Base-by-base conservation (phyloP, 2,329 filamentous ascomycete species). In the Dactylellina haptotyla region DNA sequence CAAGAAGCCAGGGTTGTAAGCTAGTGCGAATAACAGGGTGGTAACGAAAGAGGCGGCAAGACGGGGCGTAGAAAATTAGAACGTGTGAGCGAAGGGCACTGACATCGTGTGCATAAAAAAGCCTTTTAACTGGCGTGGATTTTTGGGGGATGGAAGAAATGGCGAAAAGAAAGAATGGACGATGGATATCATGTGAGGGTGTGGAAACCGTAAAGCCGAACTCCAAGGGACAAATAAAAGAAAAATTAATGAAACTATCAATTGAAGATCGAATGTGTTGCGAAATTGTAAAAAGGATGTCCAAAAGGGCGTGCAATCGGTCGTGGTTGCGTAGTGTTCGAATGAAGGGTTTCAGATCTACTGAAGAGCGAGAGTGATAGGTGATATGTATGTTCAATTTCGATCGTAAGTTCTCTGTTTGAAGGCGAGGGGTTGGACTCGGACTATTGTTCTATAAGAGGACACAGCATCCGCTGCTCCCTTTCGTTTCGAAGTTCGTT, bases 391-490 rank as follows among this genome's bases (percentile, higher is more conserved):
- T 23, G 2, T 45, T 18, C 41, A 23, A 46, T n/a, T n/a, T n/a
- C n/a, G n/a, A n/a, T n/a, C n/a, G n/a, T n/a, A n/a, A n/a, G n/a
- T n/a, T n/a, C n/a, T n/a, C n/a, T n/a, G n/a, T n/a, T n/a, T n/a
- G n/a, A 46, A 2, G 16, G 6, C 6, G 14, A 46, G 9, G 3
- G 6, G 2, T 46, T 23, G 1, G 41, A 46, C n/a, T 8, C 18
- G 10, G 18, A 20, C 41, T 46, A 23, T 34, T 8, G 64, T 41
- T 75, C 87, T 82, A 98, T 85, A 98, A 87, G 79, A 99, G 90
- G 58, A 96, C 88, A 81, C 95, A 98, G 84, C 95, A 98, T 59
- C 93, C 93, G 37, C 84, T 84, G 57, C 88, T 87, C 63, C 90
- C 88, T 81, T 94, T 94, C 16, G 70, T 65, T 79, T 97, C 93